Conservation (phyloP, 2,329 filamentous ascomycete species). For the Nigrospora sphaerica region DNA sequence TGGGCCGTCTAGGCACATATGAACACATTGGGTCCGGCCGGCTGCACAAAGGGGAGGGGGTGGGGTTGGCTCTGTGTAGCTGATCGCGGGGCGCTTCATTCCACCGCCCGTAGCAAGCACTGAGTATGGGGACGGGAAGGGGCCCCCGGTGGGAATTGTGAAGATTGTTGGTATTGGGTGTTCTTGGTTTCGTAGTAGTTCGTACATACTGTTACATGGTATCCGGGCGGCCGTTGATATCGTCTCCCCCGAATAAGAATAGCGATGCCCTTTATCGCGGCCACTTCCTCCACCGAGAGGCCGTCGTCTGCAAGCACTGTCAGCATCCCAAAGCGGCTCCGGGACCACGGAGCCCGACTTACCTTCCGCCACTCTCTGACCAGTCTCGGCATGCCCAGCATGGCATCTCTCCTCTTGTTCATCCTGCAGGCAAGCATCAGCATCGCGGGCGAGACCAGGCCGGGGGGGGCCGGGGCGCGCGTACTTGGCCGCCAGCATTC, state of each 20-base stretch:
- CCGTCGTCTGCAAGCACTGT: conserved; percentile 39
- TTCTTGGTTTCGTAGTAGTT: too few species aligned
- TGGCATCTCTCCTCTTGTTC: conserved; percentile 83
- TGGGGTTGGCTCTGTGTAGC: too few species aligned
- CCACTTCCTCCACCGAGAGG: conserved; percentile 49
- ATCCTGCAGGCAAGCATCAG: conserved; percentile 47
- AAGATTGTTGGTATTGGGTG: too few species aligned
- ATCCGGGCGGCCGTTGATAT: neutral
- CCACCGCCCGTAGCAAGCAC: too few species aligned
- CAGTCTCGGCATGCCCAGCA: conserved; percentile 90
- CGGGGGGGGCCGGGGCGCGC: conserved; percentile 21
- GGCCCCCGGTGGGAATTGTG: too few species aligned
- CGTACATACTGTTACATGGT: too few species aligned
- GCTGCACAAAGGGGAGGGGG: too few species aligned
- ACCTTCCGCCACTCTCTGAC: conserved; percentile 92
- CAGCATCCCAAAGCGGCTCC: neutral
- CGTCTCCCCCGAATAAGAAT: neutral
- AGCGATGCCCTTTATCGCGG: conserved; percentile 37
- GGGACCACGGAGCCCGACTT: conserved; percentile 24
- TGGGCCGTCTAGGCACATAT: too few species aligned
- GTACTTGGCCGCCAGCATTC: conserved; percentile 69
- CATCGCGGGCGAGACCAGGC: conserved; percentile 4
- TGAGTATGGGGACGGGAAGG: too few species aligned
- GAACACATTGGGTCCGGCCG: too few species aligned
- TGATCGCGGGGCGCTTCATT: too few species aligned